Evolutionary conservation across 257 asterid genomes (phyloP), one percentile per base, ranked within the genome.

Genomic region (Mitragyna speciosa): DNA sequence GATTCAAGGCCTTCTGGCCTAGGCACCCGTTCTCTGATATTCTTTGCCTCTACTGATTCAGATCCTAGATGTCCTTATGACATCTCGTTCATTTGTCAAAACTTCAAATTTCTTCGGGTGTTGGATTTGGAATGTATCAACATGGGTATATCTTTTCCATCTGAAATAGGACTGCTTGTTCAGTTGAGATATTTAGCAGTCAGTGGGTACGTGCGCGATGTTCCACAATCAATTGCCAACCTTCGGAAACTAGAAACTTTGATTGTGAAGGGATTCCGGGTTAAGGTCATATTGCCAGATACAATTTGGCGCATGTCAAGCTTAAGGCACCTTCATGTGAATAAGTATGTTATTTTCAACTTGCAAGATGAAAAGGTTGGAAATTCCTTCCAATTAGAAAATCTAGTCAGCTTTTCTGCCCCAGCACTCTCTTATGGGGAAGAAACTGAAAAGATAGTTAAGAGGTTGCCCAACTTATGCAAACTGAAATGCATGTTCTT

Each of bases 141-240:
- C 17, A 36, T 74, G 36, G 49, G 49, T 20, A 14, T 19, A 12
- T 24, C 30, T 48, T 74, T 74, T 39, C 78, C 78, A 20, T 36
- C 11, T 59, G 79, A 75, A 41, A 75, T 75, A 36, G 58, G 54
- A 24, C 1, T 58, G 1, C 17, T 67, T 10, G 33, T 68, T 56
- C 78, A 26, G 7, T 20, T 81, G 80, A 81, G 80, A 45, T 81
- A 75, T 26, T 56, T 81, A 54, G 80, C 84, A 26, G 36, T 81
- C 6, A n/a, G 59, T 19, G 69, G 75, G 3, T 39, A 43, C 20
- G 7, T 36, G n/a, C 30, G 9, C 1, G 7, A 51, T 54, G 30
- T 51, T 7, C 30, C 72, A 54, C n/a, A 47, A 7, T 48, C 82
- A 58, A 67, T 76, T 12, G 33, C 65, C 77, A 75, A 75, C 11